Evolutionary conservation across 2,329 filamentous ascomycete genomes (phyloP), one percentile per base, ranked within the genome.

Genomic region (Colletotrichum sp.): DNA sequence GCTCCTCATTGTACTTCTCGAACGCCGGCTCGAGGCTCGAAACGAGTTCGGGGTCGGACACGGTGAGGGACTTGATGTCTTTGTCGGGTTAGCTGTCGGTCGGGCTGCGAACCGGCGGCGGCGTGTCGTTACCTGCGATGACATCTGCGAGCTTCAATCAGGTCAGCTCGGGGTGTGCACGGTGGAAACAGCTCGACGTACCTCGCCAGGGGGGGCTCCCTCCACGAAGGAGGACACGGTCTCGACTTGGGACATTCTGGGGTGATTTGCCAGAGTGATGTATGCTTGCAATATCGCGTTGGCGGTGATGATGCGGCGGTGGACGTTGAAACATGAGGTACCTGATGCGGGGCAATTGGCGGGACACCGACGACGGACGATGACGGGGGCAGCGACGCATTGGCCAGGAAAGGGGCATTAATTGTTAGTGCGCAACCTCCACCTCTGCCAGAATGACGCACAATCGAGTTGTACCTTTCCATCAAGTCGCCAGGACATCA

Each of bases 121-220:
- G 25, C 25, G 18, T 55, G 48, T 28, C 30, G 56, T 83, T 93
- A 96, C 95, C 95, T 85, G 94, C 94, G 79, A 97, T 92, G 79
- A 98, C 95, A 88, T 98, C 96, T 85, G 92, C 90, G 80, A 98
- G 93, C 95, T 98, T 77, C 65, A 68, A 58, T 61, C 73, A 56
- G 12, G 75, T 80, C 67, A 80, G 80, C 70, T 67, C 73, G 66
- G 66, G 79, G 77, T 61, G 18, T 39, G 72, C 32, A 74, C 71
- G 76, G 75, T 16, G 66, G 65, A 56, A 56, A 71, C 28, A 48
- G 71, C 77, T 77, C 78, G 78, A 84, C 87, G 81, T 91, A 98
- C 96, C 94, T 99, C 97, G 89, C 97, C 97, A 27, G 97, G 97
- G 64, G 97, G 97, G 81, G 97, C 96, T 82, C 95, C 95, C 88